Evolutionary conservation across 208 protist genomes (phyloP).

Genomic region (Acanthamoeba culbertsoni): DNA sequence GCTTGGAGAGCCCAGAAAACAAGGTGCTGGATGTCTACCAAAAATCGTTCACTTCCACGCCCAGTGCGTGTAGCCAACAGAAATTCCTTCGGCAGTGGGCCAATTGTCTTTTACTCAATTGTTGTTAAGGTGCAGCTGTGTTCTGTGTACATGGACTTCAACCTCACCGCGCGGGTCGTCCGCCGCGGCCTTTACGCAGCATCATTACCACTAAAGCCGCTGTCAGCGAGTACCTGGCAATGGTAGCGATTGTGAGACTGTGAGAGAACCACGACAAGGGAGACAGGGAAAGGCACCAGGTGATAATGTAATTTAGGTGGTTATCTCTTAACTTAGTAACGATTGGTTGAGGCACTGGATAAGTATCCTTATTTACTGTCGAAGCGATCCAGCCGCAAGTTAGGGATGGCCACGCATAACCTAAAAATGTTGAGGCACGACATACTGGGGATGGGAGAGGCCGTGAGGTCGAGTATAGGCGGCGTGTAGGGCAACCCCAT

Average conservation of each 20-base stretch:
- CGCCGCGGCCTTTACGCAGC: neutral
- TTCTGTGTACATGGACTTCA: neutral
- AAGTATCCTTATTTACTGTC: neutral
- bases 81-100: no score
- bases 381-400: neutral
- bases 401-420: neutral
- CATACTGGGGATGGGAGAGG: neutral
- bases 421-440: neutral
- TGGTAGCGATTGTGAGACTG: neutral
- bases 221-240: slow-evolving; percentile 4
- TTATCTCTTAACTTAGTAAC: neutral
- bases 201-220: neutral
- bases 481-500: neutral
- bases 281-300: neutral
- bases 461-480: neutral
- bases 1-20: no score
- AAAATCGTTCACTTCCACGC: no score
- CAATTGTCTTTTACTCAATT: neutral
- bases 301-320: slow-evolving; percentile 29
- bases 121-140: neutral
- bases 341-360: neutral
- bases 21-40: no score
- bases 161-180: neutral
- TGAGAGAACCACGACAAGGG: neutral
- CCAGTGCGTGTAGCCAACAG: no score